Conservation (phyloP, 2,329 filamentous ascomycete genomes). For the Sporothrix euskadiensis region DNA sequence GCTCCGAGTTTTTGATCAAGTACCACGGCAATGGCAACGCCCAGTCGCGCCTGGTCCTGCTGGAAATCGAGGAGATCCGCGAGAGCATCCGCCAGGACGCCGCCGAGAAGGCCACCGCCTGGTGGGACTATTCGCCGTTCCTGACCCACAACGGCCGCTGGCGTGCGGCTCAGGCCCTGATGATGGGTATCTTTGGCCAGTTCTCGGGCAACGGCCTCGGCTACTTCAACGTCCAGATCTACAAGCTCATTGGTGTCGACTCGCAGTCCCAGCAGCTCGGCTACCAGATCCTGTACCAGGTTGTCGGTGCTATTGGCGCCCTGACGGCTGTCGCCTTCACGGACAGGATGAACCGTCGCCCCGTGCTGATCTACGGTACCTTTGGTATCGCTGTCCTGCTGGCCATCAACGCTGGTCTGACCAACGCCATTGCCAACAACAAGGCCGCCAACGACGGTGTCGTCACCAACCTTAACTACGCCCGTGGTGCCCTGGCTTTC, state of each 20-base stretch:
- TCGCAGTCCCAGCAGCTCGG: slow-evolving; percentile 45
- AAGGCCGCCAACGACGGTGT: slow-evolving; percentile 35
- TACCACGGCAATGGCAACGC: slow-evolving; percentile 48
- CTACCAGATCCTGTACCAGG: slow-evolving; percentile 51
- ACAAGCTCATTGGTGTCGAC: slow-evolving; percentile 44
- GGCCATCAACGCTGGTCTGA: slow-evolving; percentile 50
- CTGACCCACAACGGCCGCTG: slow-evolving; percentile 50
- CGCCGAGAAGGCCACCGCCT: slow-evolving; percentile 46
- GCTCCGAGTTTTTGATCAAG: slow-evolving; percentile 45
- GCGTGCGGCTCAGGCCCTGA: slow-evolving; percentile 51
- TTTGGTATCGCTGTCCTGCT: slow-evolving; percentile 46
- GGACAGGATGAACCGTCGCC: slow-evolving; percentile 50
- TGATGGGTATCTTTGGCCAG: slow-evolving; percentile 54
- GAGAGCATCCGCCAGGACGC: slow-evolving; percentile 48
- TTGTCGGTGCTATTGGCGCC: slow-evolving; percentile 49
- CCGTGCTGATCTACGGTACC: slow-evolving; percentile 49
- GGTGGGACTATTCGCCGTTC: slow-evolving; percentile 51
- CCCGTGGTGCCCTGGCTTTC: slow-evolving; percentile 47
- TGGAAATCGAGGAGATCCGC: slow-evolving; percentile 47
- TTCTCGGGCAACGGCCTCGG: slow-evolving; percentile 54
- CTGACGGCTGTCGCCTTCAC: slow-evolving; percentile 47
- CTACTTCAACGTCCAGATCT: slow-evolving; percentile 54
- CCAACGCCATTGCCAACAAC: slow-evolving; percentile 40
- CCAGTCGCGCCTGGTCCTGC: slow-evolving; percentile 43
- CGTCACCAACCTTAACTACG: slow-evolving; percentile 42